Evolutionary conservation across 306 rosid genomes (phyloP), one percentile per base, ranked within the genome.

Genomic region (Quercus mongolica): DNA sequence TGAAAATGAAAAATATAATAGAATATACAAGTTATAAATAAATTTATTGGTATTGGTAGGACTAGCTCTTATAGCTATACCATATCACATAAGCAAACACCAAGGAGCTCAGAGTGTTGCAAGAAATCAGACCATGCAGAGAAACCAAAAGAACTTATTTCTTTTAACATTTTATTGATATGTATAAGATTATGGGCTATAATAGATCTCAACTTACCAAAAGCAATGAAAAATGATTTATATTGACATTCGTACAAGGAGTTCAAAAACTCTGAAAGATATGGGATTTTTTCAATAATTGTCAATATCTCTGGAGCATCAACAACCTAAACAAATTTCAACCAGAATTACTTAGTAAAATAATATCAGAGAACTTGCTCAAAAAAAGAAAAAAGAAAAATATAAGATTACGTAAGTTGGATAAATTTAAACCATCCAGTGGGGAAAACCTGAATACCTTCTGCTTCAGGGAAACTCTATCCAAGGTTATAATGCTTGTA

Each of bases 231-330:
- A 76, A 95, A 95, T 9, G 96, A 90, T 86, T 95, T 95, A 89
- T 93, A 95, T 56, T 82, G 94, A 41, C 98, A 93, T 33, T 90
- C 94, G 54, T 95, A 91, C 10, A 95, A 80, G 71, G 97, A 91
- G 85, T 95, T 91, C 87, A 95, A 63, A 79, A 93, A 95, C 78
- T 85, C 99, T 0, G 96, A 84, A 69, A 95, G 94, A 83, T 90
- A 74, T 31, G 92, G 96, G 61, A 95, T 89, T 86, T 95, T 95
- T 73, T 97, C 99, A 72, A 95, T 93, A 84, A 95, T 98, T 0
- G 99, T 84, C 86, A 95, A 79, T 65, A 95, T 95, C 91, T 93
- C 99, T 1, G 98, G 98, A 73, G 99, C 98, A 86, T 95, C 99
- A 38, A 91, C 98, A 25, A 90, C 99, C 98, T 95, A 84, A 3